These are phyloP conservation scores for Brassica nigra DNA, from an alignment of 345 rosid species.

Conservation along the genomic window DNA sequence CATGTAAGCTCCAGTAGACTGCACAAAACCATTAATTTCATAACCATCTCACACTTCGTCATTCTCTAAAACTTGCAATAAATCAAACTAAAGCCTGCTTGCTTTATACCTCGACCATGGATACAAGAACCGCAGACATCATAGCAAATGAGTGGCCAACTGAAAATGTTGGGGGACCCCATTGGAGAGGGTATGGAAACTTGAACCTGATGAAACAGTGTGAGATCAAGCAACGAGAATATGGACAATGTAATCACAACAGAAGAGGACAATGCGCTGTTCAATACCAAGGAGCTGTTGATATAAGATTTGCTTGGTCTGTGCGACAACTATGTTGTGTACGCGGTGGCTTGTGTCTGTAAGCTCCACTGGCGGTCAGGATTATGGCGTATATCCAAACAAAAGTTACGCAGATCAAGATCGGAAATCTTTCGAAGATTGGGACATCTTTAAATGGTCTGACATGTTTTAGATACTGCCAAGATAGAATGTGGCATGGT, in stretches of 20 bases:
- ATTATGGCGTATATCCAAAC: conserved; percentile 85
- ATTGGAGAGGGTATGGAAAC: conserved; percentile 95
- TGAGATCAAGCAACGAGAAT: conserved; percentile 8
- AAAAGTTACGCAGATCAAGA: conserved; percentile 67
- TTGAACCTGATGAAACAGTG: conserved; percentile 57
- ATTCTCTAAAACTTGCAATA: not conserved
- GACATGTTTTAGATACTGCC: conserved; percentile 87
- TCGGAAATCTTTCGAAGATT: conserved; percentile 76
- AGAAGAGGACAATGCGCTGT: not conserved
- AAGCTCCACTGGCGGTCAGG: conserved; percentile 90
- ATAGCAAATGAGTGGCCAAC: conserved; percentile 94
- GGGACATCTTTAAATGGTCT: conserved; percentile 58
- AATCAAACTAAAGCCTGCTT: not conserved
- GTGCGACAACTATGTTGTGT: conserved; percentile 89
- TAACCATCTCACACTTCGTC: not conserved
- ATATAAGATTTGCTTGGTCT: conserved; percentile 73
- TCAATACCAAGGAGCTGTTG: conserved; percentile 90
- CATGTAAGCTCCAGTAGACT: conserved; percentile 96
- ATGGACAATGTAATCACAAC: not conserved
- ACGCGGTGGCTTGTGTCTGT: conserved; percentile 51
- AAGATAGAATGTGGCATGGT: conserved; percentile 6
- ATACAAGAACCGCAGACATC: conserved; percentile 92
- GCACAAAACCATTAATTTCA: conserved; percentile 9
- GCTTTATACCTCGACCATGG: conserved; percentile 82
- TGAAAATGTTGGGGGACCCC: conserved; percentile 97